Evolutionary conservation across 257 asterid species (phyloP), one percentile per base, ranked within the genome.

Genomic region (Gynochthodes officinalis): DNA sequence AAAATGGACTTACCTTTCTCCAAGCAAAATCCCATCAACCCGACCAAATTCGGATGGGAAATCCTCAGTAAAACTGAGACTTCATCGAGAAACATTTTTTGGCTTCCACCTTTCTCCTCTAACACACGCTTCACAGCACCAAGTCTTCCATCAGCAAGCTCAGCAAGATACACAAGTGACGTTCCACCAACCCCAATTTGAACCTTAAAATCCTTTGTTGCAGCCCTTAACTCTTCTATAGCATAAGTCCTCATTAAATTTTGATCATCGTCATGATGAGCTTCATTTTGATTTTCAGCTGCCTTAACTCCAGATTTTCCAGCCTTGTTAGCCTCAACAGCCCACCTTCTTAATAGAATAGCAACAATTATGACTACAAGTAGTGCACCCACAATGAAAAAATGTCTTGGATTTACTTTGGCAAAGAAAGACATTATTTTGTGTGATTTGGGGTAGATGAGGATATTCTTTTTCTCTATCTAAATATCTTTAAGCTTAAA

Each of bases 41-140:
- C 89, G 1, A 89, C 96, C 79, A 90, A 78, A 76, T 89, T 90
- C 0, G 93, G 91, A 67, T 90, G 97, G 5, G 93, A 89, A 77
- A 90, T 89, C 87, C 97, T 89, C 1, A 90, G 85, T 88, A 90
- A 80, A 77, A 90, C 97, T 0, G 97, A 90, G 40, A 89, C 89
- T 79, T 90, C 97, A 78, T 90, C 96, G 77, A 87, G 82, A 78
- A 90, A 89, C 88, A 90, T 84, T 71, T 89, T 87, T 72, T 84
- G 87, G 81, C 88, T 86, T 18, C 96, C 97, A 12, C 97, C 96
- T 60, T 89, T 89, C 80, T 87, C 89, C 77, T 82, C 84, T 87
- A 90, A 70, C 4, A 90, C 89, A 2, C 97, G 82, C 59, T 90
- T 90, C 49, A 90, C 93, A 0, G 97, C 94, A 0, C 96, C 96